Evolutionary conservation across 129 eudicot genomes (phyloP).

Genomic region (Flaveria sonorensis): DNA sequence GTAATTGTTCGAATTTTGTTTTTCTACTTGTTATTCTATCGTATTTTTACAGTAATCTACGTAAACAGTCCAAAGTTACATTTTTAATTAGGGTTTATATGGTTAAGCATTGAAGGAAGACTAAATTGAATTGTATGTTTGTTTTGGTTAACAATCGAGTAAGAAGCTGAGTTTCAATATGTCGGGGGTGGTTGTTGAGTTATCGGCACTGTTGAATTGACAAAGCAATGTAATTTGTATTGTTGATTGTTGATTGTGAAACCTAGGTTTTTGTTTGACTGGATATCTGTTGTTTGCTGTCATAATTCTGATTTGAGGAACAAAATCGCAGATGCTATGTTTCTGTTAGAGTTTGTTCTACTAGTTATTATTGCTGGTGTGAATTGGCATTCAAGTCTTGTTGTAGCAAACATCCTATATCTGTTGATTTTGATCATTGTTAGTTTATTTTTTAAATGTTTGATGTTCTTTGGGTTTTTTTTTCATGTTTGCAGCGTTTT

Average conservation of each 20-base stretch:
- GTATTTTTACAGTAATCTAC: neutral
- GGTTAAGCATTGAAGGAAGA: neutral
- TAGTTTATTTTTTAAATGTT: neutral
- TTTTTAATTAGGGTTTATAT: constrained; percentile 9
- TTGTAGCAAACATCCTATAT: neutral
- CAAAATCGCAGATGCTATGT: neutral
- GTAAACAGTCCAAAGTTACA: neutral
- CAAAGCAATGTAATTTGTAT: neutral
- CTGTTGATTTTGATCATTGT: neutral
- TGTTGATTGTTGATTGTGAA: neutral
- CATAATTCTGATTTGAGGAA: neutral
- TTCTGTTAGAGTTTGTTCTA: neutral
- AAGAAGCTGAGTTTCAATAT: neutral
- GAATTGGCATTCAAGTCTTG: too few relatives aligned
- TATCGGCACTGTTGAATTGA: neutral
- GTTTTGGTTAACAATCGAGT: neutral
- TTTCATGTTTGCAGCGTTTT: constrained; percentile 23
- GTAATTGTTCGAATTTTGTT: neutral
- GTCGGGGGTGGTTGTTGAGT: neutral
- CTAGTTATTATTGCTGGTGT: neutral
- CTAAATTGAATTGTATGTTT: neutral
- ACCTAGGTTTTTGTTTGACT: neutral
- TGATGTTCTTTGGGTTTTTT: too few relatives aligned
- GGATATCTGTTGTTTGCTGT: neutral
- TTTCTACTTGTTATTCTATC: neutral